phyloP scores from a whole-genome alignment of 1,284 basidiomycete genomes.

The Austropuccinia psidii region DNA sequence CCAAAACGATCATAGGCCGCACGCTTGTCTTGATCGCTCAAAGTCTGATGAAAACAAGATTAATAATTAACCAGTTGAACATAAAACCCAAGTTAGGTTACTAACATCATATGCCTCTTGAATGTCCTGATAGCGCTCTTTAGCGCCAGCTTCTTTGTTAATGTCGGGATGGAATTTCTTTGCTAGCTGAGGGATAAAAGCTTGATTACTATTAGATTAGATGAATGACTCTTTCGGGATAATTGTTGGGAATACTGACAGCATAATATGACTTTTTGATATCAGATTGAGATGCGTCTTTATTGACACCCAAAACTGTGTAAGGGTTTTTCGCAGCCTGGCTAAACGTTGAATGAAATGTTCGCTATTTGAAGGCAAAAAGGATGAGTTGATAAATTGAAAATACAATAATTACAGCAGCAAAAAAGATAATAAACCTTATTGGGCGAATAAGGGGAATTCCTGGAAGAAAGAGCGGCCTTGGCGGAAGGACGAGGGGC shows the following conservation, averaged over 20 bases:
- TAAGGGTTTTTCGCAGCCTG: constrained; percentile 81
- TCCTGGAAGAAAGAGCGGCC: too few relatives aligned
- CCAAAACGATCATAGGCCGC: constrained; percentile 91
- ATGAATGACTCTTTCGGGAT: constrained; percentile 11
- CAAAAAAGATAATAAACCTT: too few relatives aligned
- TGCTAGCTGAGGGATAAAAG: constrained; percentile 61
- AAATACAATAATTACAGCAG: too few relatives aligned
- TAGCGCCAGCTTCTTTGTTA: constrained; percentile 81
- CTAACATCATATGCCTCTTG: constrained; percentile 93
- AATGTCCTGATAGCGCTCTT: constrained; percentile 92
- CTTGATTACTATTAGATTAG: not conserved
- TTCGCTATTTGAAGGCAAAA: constrained; percentile 8
- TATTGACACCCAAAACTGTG: constrained; percentile 73
- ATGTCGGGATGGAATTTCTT: constrained; percentile 98
- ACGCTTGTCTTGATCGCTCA: constrained; percentile 91
- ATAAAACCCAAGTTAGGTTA: constrained; percentile 34
- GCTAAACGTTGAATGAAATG: constrained; percentile 62
- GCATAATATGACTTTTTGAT: constrained; percentile 97
- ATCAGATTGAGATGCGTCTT: constrained; percentile 73
- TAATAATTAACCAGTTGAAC: not conserved
- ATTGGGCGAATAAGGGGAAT: too few relatives aligned
- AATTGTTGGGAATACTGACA: constrained; percentile 52
- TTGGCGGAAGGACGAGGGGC: too few relatives aligned
- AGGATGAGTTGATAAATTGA: too few relatives aligned
- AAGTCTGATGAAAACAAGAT: constrained; percentile 54